Evolutionary conservation across 2,329 filamentous ascomycete species (phyloP).

Genomic region (Aspergillus felis): DNA sequence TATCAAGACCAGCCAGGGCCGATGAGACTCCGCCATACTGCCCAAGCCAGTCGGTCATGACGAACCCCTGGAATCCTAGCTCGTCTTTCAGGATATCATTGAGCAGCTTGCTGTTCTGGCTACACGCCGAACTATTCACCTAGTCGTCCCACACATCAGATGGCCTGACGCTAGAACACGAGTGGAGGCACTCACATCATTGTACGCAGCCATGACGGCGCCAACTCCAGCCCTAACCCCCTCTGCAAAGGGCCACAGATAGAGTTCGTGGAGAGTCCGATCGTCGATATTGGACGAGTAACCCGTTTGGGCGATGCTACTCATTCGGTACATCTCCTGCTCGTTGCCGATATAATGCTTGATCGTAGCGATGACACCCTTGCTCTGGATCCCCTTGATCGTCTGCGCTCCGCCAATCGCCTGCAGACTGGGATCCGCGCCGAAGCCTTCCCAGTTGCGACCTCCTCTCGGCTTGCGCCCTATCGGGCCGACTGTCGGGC

Average conservation of each 20-base stretch:
- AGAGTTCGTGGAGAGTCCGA: constrained; percentile 44
- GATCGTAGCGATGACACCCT: constrained; percentile 54
- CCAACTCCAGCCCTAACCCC: constrained; percentile 46
- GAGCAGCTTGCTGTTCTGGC: constrained; percentile 64
- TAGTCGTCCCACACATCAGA: constrained; percentile 20
- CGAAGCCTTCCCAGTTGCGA: constrained; percentile 73
- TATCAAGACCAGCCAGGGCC: constrained; percentile 61
- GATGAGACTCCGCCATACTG: constrained; percentile 59
- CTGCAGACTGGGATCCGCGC: constrained; percentile 64
- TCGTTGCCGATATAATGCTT: constrained; percentile 56
- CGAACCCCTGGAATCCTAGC: constrained; percentile 67
- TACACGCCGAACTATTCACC: constrained; percentile 64
- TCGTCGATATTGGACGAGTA: constrained; percentile 51
- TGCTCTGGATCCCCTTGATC: constrained; percentile 54
- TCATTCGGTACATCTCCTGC: constrained; percentile 48
- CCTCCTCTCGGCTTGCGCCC: constrained; percentile 70
- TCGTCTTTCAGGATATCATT: constrained; percentile 71
- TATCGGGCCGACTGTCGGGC: constrained; percentile 66
- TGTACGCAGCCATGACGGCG: constrained; percentile 43
- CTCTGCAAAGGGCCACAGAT: constrained; percentile 50
- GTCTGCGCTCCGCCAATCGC: constrained; percentile 50
- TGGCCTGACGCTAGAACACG: not conserved
- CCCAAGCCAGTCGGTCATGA: constrained; percentile 67
- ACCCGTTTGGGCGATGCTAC: constrained; percentile 34
- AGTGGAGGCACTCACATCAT: constrained; percentile 29